Percentiles rank a stretch among this genome's conserved stretches.
These are phyloP conservation scores for Cladosporium sp. DNA, from an alignment of 2,329 filamentous ascomycete species.

Conservation along the genomic window DNA sequence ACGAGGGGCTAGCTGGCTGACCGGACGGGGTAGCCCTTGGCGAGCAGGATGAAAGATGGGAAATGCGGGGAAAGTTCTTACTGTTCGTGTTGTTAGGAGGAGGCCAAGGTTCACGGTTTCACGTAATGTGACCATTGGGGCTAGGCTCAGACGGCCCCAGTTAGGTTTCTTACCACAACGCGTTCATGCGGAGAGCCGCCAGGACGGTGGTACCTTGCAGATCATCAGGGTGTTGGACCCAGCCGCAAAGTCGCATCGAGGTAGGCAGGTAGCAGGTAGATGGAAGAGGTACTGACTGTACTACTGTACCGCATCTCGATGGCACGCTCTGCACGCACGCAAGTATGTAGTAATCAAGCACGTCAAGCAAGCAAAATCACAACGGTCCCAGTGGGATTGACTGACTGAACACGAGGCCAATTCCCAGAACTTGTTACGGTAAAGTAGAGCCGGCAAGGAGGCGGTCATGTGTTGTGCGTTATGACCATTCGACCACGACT, in stretches of 20 bases:
- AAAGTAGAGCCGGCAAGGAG: not conserved
- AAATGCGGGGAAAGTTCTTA: slow-evolving; percentile 16
- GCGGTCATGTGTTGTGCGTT: not conserved
- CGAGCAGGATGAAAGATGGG: not conserved
- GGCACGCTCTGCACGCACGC: not conserved
- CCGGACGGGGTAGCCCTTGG: not conserved
- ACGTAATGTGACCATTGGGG: slow-evolving; percentile 12
- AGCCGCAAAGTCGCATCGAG: not conserved
- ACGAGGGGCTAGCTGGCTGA: not conserved
- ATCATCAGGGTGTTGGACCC: slow-evolving; percentile 3
- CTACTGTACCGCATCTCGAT: not conserved
- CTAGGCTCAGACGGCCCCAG: slow-evolving; percentile 1
- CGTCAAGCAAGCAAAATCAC: slow-evolving; percentile 1
- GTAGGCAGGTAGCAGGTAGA: not conserved
- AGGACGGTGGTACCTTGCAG: slow-evolving; percentile 12
- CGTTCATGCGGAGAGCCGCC: slow-evolving; percentile 4
- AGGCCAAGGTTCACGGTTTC: slow-evolving; percentile 2
- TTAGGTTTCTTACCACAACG: slow-evolving; percentile 3
- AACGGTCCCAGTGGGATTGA: slow-evolving; percentile 8
- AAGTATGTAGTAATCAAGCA: slow-evolving; percentile 1
- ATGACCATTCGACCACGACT: not conserved
- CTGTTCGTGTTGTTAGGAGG: not conserved
- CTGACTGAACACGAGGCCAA: no score
- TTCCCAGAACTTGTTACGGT: no score
- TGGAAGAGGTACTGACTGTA: not conserved